Conservation (phyloP, 805 yeast genomes). For the Priceomyces medius region DNA sequence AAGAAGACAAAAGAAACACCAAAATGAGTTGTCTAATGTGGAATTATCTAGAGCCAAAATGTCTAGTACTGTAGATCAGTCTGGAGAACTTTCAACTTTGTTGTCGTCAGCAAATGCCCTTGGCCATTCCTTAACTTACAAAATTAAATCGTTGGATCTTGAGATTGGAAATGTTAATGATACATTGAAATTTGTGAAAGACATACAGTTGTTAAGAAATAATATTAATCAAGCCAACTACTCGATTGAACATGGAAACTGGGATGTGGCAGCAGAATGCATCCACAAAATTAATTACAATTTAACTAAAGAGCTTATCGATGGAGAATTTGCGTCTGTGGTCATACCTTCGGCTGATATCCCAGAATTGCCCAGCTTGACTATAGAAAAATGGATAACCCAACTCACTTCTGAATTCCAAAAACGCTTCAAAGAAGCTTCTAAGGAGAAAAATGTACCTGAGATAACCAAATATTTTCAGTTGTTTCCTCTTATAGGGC, state of each 20-base stretch:
- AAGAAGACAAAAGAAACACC: conserved; percentile 28
- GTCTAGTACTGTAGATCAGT: conserved; percentile 56
- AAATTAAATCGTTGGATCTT: conserved; percentile 65
- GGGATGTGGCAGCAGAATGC: conserved; percentile 76
- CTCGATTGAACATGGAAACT: conserved; percentile 66
- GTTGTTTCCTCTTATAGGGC: conserved; percentile 81
- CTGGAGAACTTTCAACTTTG: conserved; percentile 53
- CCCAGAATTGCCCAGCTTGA: conserved; percentile 69
- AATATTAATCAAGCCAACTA: conserved; percentile 63
- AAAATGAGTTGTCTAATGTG: conserved; percentile 42
- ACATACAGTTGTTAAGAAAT: conserved; percentile 64
- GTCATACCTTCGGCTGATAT: conserved; percentile 85
- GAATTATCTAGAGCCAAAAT: conserved; percentile 64
- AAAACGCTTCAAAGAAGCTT: conserved; percentile 67
- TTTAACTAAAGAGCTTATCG: conserved; percentile 53
- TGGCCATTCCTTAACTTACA: conserved; percentile 65
- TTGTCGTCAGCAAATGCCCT: conserved; percentile 61
- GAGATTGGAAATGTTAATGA: conserved; percentile 65
- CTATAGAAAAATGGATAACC: conserved; percentile 58
- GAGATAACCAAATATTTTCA: conserved; percentile 77
- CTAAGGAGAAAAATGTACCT: conserved; percentile 61
- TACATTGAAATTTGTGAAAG: conserved; percentile 62
- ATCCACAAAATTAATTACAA: conserved; percentile 41
- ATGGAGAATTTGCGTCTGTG: conserved; percentile 69
- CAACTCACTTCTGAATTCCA: conserved; percentile 58